Evolutionary conservation across 306 rosid species (phyloP).

Genomic region (Morella rubra): DNA sequence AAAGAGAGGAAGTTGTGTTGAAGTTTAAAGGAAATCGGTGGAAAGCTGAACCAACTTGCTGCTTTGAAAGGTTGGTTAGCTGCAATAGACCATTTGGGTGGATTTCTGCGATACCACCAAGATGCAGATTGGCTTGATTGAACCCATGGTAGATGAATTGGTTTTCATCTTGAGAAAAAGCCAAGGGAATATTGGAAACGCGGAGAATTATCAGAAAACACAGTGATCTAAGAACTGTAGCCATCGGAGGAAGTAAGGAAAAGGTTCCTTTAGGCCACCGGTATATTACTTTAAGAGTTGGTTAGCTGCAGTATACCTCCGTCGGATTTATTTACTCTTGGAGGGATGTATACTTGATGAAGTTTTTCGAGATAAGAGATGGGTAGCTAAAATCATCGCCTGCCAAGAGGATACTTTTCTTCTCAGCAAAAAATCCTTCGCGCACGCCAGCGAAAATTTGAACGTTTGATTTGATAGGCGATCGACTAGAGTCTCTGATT

Average conservation of each 20-base stretch:
- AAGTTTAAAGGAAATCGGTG: neutral
- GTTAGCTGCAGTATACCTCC: too few species aligned
- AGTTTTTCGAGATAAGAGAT: too few species aligned
- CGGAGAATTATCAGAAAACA: neutral
- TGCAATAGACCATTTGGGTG: neutral
- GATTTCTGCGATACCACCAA: neutral
- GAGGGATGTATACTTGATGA: too few species aligned
- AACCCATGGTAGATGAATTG: slow-evolving; percentile 1
- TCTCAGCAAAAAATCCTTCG: too few species aligned
- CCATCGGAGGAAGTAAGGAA: neutral
- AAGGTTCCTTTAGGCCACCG: neutral
- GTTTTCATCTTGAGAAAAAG: neutral
- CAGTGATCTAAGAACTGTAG: neutral
- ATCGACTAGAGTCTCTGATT: too few species aligned
- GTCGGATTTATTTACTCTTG: too few species aligned
- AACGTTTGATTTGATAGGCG: too few species aligned
- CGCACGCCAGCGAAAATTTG: too few species aligned
- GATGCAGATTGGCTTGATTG: neutral
- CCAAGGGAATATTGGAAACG: neutral
- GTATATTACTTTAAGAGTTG: too few species aligned
- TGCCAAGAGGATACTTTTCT: too few species aligned
- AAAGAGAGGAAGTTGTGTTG: neutral
- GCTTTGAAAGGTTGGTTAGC: neutral
- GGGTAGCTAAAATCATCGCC: too few species aligned
- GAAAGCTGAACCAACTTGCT: neutral